Percentiles rank a stretch among this genome's conserved stretches.
Conservation (phyloP, 2,329 filamentous ascomycete genomes). For the Ambrosiella cleistominuta region DNA sequence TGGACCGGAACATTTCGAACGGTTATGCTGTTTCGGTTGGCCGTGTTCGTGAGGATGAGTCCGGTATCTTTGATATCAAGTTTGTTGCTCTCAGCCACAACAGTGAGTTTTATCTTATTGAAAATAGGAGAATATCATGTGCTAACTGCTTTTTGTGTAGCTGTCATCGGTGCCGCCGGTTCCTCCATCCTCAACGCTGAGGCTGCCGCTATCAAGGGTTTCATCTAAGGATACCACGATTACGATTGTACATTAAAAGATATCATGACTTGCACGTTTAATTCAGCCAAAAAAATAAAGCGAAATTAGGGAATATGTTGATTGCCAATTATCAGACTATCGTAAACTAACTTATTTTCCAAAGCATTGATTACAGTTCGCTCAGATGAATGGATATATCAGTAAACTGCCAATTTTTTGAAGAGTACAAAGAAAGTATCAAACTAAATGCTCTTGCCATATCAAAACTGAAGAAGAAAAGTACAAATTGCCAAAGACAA, state of each 20-base stretch:
- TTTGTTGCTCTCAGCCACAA: conserved; percentile 85
- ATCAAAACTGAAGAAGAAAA: not conserved
- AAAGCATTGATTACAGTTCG: too few relatives aligned
- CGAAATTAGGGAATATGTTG: not conserved
- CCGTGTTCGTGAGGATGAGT: conserved; percentile 67
- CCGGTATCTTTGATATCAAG: conserved; percentile 82
- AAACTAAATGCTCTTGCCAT: too few relatives aligned
- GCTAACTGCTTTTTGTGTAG: conserved; percentile 29
- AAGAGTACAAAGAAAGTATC: too few relatives aligned
- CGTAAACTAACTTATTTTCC: too few relatives aligned
- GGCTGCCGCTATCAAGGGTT: conserved; percentile 77
- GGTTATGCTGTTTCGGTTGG: conserved; percentile 89
- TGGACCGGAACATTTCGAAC: conserved; percentile 69
- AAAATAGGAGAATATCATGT: conserved; percentile 1
- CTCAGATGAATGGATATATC: too few relatives aligned
- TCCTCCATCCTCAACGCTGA: conserved; percentile 91
- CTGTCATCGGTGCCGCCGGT: conserved; percentile 89
- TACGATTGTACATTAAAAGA: not conserved
- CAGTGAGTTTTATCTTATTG: conserved; percentile 26
- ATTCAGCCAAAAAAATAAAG: not conserved
- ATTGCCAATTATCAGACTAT: too few relatives aligned
- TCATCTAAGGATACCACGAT: conserved; percentile 32
- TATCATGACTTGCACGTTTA: not conserved
- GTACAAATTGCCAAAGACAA: not conserved
- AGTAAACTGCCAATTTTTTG: too few relatives aligned